Evolutionary conservation across 768 basidiomycete species (phyloP), one percentile per base, ranked within the genome.

Genomic region (Termitomyces sp.): DNA sequence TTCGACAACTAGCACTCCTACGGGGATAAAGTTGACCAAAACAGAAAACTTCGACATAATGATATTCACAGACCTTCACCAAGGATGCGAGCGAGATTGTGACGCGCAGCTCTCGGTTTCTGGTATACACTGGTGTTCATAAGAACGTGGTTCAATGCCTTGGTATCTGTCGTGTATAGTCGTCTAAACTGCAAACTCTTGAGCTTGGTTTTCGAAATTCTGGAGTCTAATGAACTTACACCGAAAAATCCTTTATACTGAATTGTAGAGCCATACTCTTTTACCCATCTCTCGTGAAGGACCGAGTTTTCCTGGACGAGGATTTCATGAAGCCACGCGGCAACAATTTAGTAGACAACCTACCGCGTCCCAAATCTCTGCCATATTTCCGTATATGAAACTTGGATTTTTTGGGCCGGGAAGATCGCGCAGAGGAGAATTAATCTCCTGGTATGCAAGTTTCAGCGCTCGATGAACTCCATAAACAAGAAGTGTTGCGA

Each of bases 71-170:
- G 46, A 65, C 80, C 80, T 52, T 68, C 58, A 8, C 80, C 80
- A 12, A 87, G 67, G 27, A 86, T 64, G 13, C 66, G 67, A 14
- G 67, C 59, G 5, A 87, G 66, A 39, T 55, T 65, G 37, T 68
- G 72, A 12, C 79, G 72, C 6, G 69, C 62, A 0, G 65, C 60
- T 12, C 74, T 71, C 0, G 85, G 76, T 61, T 88, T 90, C 58
- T 81, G 79, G 59, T 85, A 90, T 41, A 74, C 69, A 31, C 77
- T 67, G 27, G 71, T 71, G 55, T 87, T 83, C 59, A 77, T 75
- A 14, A 92, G 72, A 51, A 93, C 73, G 61, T 91, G 83, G 43
- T 79, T 77, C 36, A 92, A 39, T 0, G 87, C 88, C 27, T 81
- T 80, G 46, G 59, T 49, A 43, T 62, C 61, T 34, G 53, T 55